Base-by-base conservation (phyloP, 768 basidiomycete genomes). In the Suillus luteus region DNA sequence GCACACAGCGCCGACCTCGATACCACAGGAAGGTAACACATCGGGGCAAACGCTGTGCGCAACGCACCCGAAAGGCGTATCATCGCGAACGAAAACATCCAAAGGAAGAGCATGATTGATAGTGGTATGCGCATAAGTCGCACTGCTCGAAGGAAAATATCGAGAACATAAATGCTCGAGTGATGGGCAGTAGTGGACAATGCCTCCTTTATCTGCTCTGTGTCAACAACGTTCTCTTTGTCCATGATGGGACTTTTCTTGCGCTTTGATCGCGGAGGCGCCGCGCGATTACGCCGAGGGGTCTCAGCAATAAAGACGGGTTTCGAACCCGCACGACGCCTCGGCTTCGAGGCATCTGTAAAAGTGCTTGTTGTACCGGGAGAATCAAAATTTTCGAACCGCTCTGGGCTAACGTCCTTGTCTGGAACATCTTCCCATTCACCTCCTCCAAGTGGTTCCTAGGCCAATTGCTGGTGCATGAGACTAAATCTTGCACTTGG, bases 11-110 rank as follows among this genome's bases (percentile, higher is more conserved):
- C 48, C 19, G 78, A 79, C 49, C 74, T 79, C 9, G 85, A 86
- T 38, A 91, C 71, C 17, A 83, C 80, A 2, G 91, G 91, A 15
- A 92, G 46, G 55, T 80, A 74, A 73, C 91, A 92, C 1, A 91
- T 55, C 0, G 91, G 90, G 2, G 80, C 70, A 62, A 89, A 77
- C 0, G 82, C 80, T 4, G 74, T 70, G n/a, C 78, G 78, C 61
- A 92, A 59, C 0, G 79, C 80, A 7, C 69, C 55, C 9, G 81
- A 77, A 55, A 87, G 72, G 40, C 71, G 68, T n/a, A 70, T 72
- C 8, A 83, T 55, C 65, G 85, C 66, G 62, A 82, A 67, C 8
- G 83, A 77, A 40, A 90, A 75, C 65, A 88, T 65, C 75, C 77
- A 85, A 11, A 87, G 37, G 64, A 82, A 82, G 27, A 88, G 67